These are phyloP conservation scores for Yamadazyma friedrichii DNA, from an alignment of 1,139 yeast species.

Conservation along the genomic window DNA sequence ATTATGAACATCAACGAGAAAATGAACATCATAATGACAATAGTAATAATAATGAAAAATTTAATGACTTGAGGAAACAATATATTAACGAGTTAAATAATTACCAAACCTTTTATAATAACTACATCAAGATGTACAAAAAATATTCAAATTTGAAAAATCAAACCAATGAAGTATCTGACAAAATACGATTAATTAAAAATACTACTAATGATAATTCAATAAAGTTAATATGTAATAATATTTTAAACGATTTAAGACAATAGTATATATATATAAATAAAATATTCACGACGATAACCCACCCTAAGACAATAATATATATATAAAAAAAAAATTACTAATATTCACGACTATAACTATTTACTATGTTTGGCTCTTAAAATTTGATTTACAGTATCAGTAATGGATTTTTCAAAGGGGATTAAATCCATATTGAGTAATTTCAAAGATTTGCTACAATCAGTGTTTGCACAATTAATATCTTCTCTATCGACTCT, in stretches of 20 bases:
- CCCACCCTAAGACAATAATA: slow-evolving; percentile 7
- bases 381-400: slow-evolving; percentile 25
- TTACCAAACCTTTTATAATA: slow-evolving; percentile 30
- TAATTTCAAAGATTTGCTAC: slow-evolving; percentile 25
- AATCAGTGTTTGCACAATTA: slow-evolving; percentile 12
- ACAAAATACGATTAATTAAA: slow-evolving; percentile 23
- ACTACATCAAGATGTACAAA: slow-evolving; percentile 39
- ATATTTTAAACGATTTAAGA: slow-evolving; percentile 21
- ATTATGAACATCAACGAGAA: slow-evolving; percentile 8
- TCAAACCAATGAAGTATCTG: slow-evolving; percentile 9
- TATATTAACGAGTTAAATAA: slow-evolving; percentile 30
- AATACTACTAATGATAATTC: slow-evolving; percentile 22
- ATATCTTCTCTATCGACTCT: slow-evolving; percentile 11
- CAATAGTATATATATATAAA: slow-evolving; percentile 1
- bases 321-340: too few species aligned
- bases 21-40: neutral
- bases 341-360: too few species aligned
- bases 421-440: slow-evolving; percentile 33
- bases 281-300: neutral
- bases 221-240: slow-evolving; percentile 23
- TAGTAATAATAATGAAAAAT: slow-evolving; percentile 17
- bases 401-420: slow-evolving; percentile 36
- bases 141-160: slow-evolving; percentile 40
- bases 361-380: neutral
- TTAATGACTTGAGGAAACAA: slow-evolving; percentile 30